phyloP scores from a whole-genome alignment of 768 basidiomycete species.

The Russula brevipes region DNA sequence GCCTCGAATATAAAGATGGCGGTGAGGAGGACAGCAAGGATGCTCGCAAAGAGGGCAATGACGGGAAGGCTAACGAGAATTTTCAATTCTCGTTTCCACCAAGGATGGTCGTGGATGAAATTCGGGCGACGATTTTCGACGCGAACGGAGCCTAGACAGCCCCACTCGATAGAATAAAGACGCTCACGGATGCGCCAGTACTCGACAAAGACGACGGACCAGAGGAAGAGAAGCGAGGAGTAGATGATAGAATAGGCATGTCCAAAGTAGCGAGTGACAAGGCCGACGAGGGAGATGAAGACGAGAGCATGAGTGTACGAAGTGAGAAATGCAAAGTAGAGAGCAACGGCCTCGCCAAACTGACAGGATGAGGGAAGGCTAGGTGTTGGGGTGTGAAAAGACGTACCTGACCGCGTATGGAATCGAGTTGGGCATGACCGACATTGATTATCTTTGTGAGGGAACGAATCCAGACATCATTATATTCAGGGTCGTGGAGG shows the following conservation, averaged over 20 bases:
- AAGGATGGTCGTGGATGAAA: conserved; percentile 47
- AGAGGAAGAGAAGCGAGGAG: conserved; percentile 69
- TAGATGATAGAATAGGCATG: conserved; percentile 73
- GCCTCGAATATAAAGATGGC: conserved; percentile 85
- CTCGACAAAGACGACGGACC: conserved; percentile 84
- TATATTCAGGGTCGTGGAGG: conserved; percentile 79
- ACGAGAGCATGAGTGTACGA: conserved; percentile 77
- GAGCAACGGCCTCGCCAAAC: conserved; percentile 78
- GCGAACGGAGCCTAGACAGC: conserved; percentile 68
- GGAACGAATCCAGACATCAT: conserved; percentile 68
- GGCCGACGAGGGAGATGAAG: conserved; percentile 68
- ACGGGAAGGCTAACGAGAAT: conserved; percentile 66
- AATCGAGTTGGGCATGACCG: conserved; percentile 58
- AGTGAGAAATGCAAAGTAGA: conserved; percentile 86
- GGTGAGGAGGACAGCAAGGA: conserved; percentile 67
- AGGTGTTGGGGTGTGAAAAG: conserved; percentile 15
- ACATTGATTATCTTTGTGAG: conserved; percentile 47
- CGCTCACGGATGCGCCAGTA: conserved; percentile 88
- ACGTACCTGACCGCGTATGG: conserved; percentile 66
- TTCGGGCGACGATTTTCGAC: conserved; percentile 70
- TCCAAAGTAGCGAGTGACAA: conserved; percentile 63
- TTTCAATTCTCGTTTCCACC: conserved; percentile 72
- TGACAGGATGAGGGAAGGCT: conserved; percentile 25
- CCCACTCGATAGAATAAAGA: conserved; percentile 76
- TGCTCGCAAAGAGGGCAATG: conserved; percentile 64